Percentiles rank a stretch among this genome's conserved stretches.
Conservation (phyloP, 1,284 basidiomycete genomes). For the Melampsora abietis-canadensis region DNA sequence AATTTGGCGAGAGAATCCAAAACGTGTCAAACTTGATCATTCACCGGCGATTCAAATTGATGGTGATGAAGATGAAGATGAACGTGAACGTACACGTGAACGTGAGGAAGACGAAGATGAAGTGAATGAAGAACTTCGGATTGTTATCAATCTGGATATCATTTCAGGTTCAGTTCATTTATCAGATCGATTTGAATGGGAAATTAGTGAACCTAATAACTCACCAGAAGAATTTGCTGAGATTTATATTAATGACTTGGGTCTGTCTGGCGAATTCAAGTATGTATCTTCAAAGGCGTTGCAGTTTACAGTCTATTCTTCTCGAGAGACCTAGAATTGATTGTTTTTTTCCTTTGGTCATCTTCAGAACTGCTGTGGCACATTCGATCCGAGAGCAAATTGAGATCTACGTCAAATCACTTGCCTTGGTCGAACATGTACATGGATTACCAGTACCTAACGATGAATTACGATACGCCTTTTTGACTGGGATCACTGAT, state of each 20-base stretch:
- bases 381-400: conserved; percentile 96
- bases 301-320: not conserved
- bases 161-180: conserved; percentile 89
- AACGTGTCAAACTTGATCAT: not conserved
- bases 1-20: conserved; percentile 32
- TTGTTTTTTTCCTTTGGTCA: conserved; percentile 5
- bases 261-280: conserved; percentile 87
- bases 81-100: conserved; percentile 3
- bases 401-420: conserved; percentile 82
- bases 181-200: conserved; percentile 98
- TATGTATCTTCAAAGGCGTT: conserved; percentile 56
- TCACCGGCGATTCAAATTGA: not conserved
- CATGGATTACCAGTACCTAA: conserved; percentile 77
- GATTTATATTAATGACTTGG: conserved; percentile 79
- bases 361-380: conserved; percentile 77
- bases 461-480: conserved; percentile 84
- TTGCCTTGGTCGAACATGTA: conserved; percentile 84
- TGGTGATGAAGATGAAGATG: not conserved
- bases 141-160: conserved; percentile 73
- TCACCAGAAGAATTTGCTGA: conserved; percentile 91
- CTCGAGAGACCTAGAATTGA: not conserved
- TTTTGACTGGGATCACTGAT: conserved; percentile 73
- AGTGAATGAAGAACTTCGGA: conserved; percentile 47
- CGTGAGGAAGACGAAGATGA: conserved; percentile 1
- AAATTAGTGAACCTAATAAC: conserved; percentile 72